Base-by-base conservation (phyloP, 2,329 filamentous ascomycete species). In the Fulvia fulva region DNA sequence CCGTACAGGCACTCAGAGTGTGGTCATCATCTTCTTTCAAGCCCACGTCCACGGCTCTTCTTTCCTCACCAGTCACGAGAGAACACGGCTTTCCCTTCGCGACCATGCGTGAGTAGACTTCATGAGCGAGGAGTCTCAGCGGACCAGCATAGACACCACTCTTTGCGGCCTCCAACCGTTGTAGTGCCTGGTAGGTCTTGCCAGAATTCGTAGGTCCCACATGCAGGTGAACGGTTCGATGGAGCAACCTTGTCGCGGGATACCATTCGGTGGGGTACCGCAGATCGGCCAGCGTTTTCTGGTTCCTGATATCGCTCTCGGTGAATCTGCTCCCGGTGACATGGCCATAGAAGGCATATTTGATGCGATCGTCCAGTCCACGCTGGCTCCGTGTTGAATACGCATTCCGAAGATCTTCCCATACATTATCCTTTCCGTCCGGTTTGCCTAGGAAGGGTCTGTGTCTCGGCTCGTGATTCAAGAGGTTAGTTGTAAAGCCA, bases 171-270 rank as follows among this genome's bases (percentile, higher is more conserved):
- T 97, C 90, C 11, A 99, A 81, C 12, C 88, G 86, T 75, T 96
- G 87, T 63, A 99, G 77, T 0, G 94, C 95, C 71, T 91, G 88
- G 71, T 97, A 99, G 0, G 95, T 99, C 79, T 99, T 99, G 57
- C 94, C 94, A 0, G 94, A 97, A 74, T 99, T 99, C 1, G 94
- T 99, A 1, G 94, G 94, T 0, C 94, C 94, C 51, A 99, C 91
- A 68, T 99, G 94, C 21, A 99, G 79, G 76, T 97, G 91, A 43
- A 99, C 83, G 0, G 85, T 93, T 46, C 94, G 83, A 68, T 92
- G 89, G 67, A 94, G 80, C 47, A 84, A 81, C 58, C 95, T 83
- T 1, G 94, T 94, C 3, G 84, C 86, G 0, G 93, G 91, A 70
- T 88, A 97, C 93, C 93, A 97, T 73, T 99, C 94, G 55, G 87